phyloP scores from a whole-genome alignment of 371 early-diverging fungal species.

The Mortierella sp. region DNA sequence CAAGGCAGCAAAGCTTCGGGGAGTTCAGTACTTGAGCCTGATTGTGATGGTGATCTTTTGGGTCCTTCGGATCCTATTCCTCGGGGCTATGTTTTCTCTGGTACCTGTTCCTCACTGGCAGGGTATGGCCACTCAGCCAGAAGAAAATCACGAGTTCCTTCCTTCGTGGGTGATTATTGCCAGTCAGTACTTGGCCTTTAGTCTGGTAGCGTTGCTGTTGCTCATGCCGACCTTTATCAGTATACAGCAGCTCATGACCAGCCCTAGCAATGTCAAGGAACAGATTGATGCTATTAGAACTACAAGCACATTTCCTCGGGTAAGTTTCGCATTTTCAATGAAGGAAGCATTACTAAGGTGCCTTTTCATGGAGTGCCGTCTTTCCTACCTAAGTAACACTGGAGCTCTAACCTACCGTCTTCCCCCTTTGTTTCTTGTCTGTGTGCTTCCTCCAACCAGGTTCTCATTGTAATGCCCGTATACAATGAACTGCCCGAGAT shows the following conservation, averaged over 20 bases:
- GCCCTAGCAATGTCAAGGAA: conserved; percentile 24
- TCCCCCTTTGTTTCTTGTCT: no score
- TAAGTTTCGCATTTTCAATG: background rate
- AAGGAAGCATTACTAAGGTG: no score
- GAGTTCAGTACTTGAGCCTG: conserved; percentile 24
- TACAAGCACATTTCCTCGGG: conserved; percentile 28
- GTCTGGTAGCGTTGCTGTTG: conserved; percentile 12
- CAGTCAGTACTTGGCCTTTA: conserved; percentile 18
- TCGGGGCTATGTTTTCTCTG: conserved; percentile 20
- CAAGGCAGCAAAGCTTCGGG: conserved; percentile 12
- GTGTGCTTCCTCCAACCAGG: background rate
- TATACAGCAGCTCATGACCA: conserved; percentile 18
- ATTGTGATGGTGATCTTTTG: conserved; percentile 19
- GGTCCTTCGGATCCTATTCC: conserved; percentile 10
- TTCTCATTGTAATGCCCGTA: conserved; percentile 34
- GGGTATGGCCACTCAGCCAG: conserved; percentile 5
- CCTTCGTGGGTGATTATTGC: background rate
- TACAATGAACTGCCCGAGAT: conserved; percentile 35
- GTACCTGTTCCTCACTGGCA: conserved; percentile 29
- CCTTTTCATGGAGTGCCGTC: no score
- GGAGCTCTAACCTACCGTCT: no score
- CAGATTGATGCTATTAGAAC: conserved; percentile 16
- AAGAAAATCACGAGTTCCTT: conserved; percentile 11
- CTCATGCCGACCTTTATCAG: conserved; percentile 25
- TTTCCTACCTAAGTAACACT: no score